Evolutionary conservation across 2,329 filamentous ascomycete genomes (phyloP), one percentile per base, ranked within the genome.

Genomic region (Botrytis cinerea): DNA sequence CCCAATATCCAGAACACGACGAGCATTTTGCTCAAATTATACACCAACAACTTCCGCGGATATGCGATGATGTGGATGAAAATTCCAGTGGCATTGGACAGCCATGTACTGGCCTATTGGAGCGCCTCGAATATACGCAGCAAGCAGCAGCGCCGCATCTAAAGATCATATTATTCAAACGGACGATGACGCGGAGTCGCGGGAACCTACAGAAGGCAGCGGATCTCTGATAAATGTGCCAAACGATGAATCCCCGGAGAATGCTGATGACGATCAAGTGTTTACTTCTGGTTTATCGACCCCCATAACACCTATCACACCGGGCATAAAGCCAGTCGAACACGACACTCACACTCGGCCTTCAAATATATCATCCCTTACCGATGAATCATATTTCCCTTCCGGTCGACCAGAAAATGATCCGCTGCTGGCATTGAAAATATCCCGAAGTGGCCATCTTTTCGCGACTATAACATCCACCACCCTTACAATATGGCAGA

Each of bases 401-500:
- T 76, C 75, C 45, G 73, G 68, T 20, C 73, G 74, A 51, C 67
- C 77, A 48, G 78, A 80, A 63, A 88, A 85, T 80, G 92, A 92
- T 80, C 88, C 87, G 35, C 89, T 98, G 72, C 84, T 93, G 75
- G 92, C 93, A 10, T 85, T 97, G 71, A 90, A 90, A 76, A 88
- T 94, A 59, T 93, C 95, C 2, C 90, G 95, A 62, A 91, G 88
- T 73, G 95, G 95, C 59, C 92, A 95, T 79, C 84, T 92, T 75
- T 98, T 99, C 83, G 93, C 93, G 70, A 94, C 94, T 64, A 93
- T 98, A 80, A 98, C 95, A 0, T 85, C 88, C 8, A 93, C 93
- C 2, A 92, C 93, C 20, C 89, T 99, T 82, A 94, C 93, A n/a
- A 87, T 99, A 77, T 99, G 96, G 96, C 96, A 99, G 84, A 95